Conservation (phyloP, 2,329 filamentous ascomycete species). For the Fragosphaeria purpurea region DNA sequence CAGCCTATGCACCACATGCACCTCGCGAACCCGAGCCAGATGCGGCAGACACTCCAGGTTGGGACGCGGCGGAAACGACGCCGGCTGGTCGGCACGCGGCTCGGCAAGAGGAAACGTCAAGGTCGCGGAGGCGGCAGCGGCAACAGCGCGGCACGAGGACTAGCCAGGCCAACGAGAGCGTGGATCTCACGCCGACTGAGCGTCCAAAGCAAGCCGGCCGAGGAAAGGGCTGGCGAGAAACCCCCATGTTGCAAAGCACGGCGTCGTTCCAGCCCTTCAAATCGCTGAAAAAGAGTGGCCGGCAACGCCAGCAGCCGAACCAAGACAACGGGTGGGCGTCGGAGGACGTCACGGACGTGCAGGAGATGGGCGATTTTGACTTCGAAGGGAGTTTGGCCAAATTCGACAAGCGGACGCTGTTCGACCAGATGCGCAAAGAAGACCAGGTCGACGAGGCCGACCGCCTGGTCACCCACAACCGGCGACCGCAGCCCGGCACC, state of each 20-base stretch:
- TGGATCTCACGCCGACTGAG: slow-evolving; percentile 13
- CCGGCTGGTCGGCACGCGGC: no score
- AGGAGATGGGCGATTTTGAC: slow-evolving; percentile 90
- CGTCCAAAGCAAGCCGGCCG: slow-evolving; percentile 17
- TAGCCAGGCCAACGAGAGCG: slow-evolving; percentile 17
- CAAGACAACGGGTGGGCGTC: slow-evolving; percentile 82
- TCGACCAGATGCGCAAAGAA: slow-evolving; percentile 82
- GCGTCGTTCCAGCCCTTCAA: slow-evolving; percentile 54
- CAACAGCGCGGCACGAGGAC: slow-evolving; percentile 21
- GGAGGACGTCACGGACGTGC: slow-evolving; percentile 88
- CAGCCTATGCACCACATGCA: no score
- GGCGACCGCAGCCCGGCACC: slow-evolving; percentile 57
- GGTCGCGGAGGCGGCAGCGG: slow-evolving; percentile 16
- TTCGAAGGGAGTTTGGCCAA: slow-evolving; percentile 84
- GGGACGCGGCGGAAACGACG: background rate
- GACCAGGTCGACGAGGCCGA: slow-evolving; percentile 84
- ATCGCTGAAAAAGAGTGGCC: slow-evolving; percentile 48
- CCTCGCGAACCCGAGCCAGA: no score
- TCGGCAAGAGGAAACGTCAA: background rate
- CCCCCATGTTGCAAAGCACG: slow-evolving; percentile 49
- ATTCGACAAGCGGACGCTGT: slow-evolving; percentile 87
- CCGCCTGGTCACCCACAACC: slow-evolving; percentile 84
- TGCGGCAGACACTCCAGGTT: background rate
- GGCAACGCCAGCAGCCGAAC: slow-evolving; percentile 25
- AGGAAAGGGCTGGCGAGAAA: slow-evolving; percentile 50